Evolutionary conservation across 2,329 filamentous ascomycete species (phyloP).

Genomic region (Trichophyton benhamiae): DNA sequence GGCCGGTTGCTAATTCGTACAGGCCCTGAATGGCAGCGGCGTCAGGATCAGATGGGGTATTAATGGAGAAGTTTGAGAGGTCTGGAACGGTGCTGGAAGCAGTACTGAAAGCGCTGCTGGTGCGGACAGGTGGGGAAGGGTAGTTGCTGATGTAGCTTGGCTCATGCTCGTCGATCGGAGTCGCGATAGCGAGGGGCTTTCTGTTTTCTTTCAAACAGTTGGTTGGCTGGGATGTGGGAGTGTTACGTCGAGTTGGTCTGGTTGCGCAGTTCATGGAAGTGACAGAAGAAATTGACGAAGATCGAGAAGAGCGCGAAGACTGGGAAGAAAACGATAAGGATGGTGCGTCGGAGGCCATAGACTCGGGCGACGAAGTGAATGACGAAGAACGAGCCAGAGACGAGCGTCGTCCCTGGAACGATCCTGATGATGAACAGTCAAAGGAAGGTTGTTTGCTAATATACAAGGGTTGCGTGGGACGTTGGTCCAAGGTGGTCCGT

Average conservation of each 20-base stretch:
- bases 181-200: constrained; percentile 26
- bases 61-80: constrained; percentile 25
- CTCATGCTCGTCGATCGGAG: constrained; percentile 28
- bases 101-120: constrained; percentile 18
- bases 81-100: constrained; percentile 22
- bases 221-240: constrained; percentile 15
- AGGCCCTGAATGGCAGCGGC: constrained; percentile 30
- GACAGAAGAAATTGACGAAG: constrained; percentile 35
- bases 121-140: constrained; percentile 12
- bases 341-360: constrained; percentile 49
- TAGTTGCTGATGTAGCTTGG: constrained; percentile 23
- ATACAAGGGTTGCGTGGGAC: constrained; percentile 24
- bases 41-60: constrained; percentile 15
- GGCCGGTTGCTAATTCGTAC: constrained; percentile 29
- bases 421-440: constrained; percentile 36
- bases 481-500: constrained; percentile 45
- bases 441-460: constrained; percentile 28
- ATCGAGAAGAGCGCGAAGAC: constrained; percentile 41
- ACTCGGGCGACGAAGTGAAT: constrained; percentile 46
- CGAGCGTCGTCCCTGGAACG: constrained; percentile 27
- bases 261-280: constrained; percentile 25
- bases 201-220: constrained; percentile 27
- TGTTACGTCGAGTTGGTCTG: constrained; percentile 30
- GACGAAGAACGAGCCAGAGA: constrained; percentile 42
- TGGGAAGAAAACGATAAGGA: constrained; percentile 37